Evolutionary conservation across 345 rosid species (phyloP).

Genomic region (Turritis glabra): DNA sequence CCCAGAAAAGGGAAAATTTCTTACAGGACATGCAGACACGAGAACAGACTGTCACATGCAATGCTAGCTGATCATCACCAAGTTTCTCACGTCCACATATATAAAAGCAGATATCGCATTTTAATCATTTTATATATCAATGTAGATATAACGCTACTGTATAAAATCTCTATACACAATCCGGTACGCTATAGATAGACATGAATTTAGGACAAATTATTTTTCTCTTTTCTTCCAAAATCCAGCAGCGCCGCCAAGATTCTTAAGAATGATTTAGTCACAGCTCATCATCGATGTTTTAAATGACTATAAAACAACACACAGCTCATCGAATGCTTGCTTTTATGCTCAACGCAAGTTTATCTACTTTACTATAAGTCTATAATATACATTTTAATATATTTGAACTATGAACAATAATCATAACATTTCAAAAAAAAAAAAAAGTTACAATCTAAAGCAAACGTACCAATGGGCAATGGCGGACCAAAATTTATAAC

Average conservation of each 20-base stretch:
- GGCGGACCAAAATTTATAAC: not conserved
- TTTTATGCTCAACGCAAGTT: not conserved
- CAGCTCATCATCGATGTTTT: constrained; percentile 22
- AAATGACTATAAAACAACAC: not conserved
- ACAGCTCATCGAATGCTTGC: constrained; percentile 30
- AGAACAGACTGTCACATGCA: constrained; percentile 28
- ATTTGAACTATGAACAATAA: too few relatives aligned
- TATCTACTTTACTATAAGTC: not conserved
- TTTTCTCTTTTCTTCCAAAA: not conserved
- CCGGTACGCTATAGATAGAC: not conserved
- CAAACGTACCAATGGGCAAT: not conserved
- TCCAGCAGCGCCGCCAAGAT: constrained; percentile 29
- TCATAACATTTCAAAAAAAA: too few relatives aligned
- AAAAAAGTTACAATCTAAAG: too few relatives aligned
- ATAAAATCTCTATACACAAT: not conserved
- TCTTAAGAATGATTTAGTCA: constrained; percentile 15
- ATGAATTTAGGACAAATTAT: not conserved
- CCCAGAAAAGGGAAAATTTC: not conserved
- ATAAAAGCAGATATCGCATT: constrained; percentile 13
- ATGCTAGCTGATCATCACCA: constrained; percentile 23
- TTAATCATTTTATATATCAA: constrained; percentile 5
- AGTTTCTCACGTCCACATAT: constrained; percentile 10
- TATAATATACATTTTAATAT: too few relatives aligned
- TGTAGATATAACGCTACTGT: not conserved
- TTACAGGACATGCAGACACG: not conserved